Percentiles rank a stretch among this genome's conserved stretches.
Evolutionary conservation across 352 stramenopile genomes (phyloP).

Genomic region (Pythium biforme): DNA sequence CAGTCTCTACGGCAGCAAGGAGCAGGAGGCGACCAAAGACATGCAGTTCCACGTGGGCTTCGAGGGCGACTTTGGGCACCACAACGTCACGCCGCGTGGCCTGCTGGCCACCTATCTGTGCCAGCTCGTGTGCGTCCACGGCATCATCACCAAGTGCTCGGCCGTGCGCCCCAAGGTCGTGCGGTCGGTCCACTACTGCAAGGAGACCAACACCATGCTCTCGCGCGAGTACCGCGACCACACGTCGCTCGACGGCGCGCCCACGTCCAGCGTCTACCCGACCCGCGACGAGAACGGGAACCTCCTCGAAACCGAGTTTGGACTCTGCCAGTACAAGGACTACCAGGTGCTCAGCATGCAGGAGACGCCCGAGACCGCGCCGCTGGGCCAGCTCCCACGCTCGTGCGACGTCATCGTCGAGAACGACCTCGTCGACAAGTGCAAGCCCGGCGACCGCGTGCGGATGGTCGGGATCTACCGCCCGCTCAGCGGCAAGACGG

Average conservation of each 20-base stretch:
- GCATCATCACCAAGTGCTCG: constrained; percentile 98
- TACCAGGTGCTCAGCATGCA: constrained; percentile 94
- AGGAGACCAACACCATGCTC: constrained; percentile 92
- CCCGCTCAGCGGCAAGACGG: constrained; percentile 81
- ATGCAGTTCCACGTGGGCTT: constrained; percentile 90
- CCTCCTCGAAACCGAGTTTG: constrained; percentile 97
- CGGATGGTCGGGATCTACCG: constrained; percentile 94
- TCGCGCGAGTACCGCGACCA: constrained; percentile 96
- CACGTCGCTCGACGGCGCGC: constrained; percentile 92
- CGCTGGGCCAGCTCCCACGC: constrained; percentile 95
- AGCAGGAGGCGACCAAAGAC: constrained; percentile 61
- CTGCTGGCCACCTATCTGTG: constrained; percentile 90
- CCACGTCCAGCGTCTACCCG: constrained; percentile 90
- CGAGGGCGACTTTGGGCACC: constrained; percentile 91
- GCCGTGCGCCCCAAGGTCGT: constrained; percentile 98
- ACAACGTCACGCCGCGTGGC: constrained; percentile 92
- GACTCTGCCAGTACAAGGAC: constrained; percentile 98
- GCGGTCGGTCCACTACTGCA: constrained; percentile 97
- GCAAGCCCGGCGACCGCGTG: constrained; percentile 98
- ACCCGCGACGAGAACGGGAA: constrained; percentile 97
- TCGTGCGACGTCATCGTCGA: constrained; percentile 98
- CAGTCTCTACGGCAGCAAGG: constrained; percentile 78
- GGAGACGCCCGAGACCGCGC: constrained; percentile 92
- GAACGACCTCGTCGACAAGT: constrained; percentile 98
- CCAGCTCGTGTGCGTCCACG: constrained; percentile 97